Evolutionary conservation across 148 eudicot genomes (phyloP), one percentile per base, ranked within the genome.

Genomic region (Nyssa sinensis): DNA sequence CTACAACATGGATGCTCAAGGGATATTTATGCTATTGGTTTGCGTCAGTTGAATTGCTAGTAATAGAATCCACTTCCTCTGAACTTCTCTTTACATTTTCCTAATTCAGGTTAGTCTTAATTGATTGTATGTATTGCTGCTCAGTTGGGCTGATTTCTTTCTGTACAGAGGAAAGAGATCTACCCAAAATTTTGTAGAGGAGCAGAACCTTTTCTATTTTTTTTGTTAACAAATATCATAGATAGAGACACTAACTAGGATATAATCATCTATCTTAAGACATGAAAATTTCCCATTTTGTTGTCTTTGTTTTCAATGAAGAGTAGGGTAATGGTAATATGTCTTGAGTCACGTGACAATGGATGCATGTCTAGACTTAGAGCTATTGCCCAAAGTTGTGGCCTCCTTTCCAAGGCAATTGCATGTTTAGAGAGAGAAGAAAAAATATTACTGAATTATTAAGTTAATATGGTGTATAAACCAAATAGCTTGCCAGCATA

Each of bases 161-260:
- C 65, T 55, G 71, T 55, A 23, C 49, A 44, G 19, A 33, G 23
- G 63, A 12, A 71, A 57, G 31, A 37, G 31, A 61, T 67, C 32
- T 1, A 67, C 70, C 33, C 70, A 67, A 67, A 67, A 41, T 44
- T 67, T 67, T 67, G 58, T 6, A 62, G 5, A 41, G n/a, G 57
- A 41, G 58, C 32, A 55, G 19, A 9, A 49, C 3, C 14, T 49
- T 37, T 37, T 37, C 9, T 37, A 4, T 49, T 13, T 49, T 49
- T 49, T 1, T 19, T 19, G 1, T 14, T 49, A 17, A 49, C 59
- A 55, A 19, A 3, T 55, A 19, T 21, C 5, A 17, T n/a, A 55
- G 59, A 49, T 49, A 55, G 59, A 55, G 51, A 44, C 51, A 44
- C 51, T 44, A 44, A 55, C 24, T 55, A n/a, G 7, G 21, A 1